Conservation (phyloP, 768 basidiomycete species). For the Suillus discolor region DNA sequence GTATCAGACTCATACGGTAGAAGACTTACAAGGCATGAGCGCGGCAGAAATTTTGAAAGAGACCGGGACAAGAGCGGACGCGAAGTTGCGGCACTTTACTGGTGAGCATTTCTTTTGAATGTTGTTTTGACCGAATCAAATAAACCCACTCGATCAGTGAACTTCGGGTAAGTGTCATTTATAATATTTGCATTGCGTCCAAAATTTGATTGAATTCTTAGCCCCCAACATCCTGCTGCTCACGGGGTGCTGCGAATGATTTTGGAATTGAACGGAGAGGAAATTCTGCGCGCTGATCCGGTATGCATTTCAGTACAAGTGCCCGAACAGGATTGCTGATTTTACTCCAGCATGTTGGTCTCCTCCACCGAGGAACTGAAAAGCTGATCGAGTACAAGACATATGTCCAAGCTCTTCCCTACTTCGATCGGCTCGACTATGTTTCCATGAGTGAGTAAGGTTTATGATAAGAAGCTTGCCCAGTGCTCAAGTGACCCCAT, state of each 20-base stretch:
- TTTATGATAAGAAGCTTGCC: neutral
- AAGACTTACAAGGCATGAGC: constrained; percentile 81
- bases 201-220: constrained; percentile 8
- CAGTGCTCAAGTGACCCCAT: constrained; percentile 6
- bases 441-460: constrained; percentile 92
- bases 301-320: constrained; percentile 41
- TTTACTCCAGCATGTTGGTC: constrained; percentile 79
- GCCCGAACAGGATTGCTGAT: neutral
- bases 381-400: constrained; percentile 99
- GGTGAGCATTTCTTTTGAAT: constrained; percentile 47
- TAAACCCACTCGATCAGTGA: constrained; percentile 55
- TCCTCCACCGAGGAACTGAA: constrained; percentile 96
- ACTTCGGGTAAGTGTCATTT: constrained; percentile 70
- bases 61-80: constrained; percentile 66
- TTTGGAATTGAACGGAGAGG: constrained; percentile 96
- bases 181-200: neutral
- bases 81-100: constrained; percentile 92
- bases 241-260: constrained; percentile 98
- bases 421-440: constrained; percentile 99
- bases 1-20: constrained; percentile 74
- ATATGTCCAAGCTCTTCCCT: constrained; percentile 95
- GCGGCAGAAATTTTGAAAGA: constrained; percentile 83
- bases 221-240: constrained; percentile 96
- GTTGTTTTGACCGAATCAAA: constrained; percentile 14
- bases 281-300: constrained; percentile 85